Percentiles rank a stretch among this genome's conserved stretches.
These are phyloP conservation scores for Eucommia ulmoides DNA, from an alignment of 257 asterid genomes.

Conservation along the genomic window DNA sequence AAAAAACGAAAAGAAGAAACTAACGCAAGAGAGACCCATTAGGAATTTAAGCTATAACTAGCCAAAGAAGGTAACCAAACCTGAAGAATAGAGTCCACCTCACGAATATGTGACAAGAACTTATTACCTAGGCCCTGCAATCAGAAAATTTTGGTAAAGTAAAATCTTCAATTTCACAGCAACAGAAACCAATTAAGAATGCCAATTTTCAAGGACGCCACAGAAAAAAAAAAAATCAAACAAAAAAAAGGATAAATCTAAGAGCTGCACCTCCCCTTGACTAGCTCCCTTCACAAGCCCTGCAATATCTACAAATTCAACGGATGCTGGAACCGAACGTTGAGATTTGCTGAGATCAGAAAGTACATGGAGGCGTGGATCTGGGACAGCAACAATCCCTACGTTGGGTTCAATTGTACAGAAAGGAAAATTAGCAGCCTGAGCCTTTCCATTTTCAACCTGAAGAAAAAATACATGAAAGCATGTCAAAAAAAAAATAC, in stretches of 20 bases:
- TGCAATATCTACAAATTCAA: constrained; percentile 95
- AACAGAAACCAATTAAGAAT: constrained; percentile 4
- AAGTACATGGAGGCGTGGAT: constrained; percentile 74
- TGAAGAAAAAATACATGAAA: constrained; percentile 19
- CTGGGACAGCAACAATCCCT: constrained; percentile 94
- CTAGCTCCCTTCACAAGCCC: constrained; percentile 99
- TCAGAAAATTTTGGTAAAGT: constrained; percentile 8
- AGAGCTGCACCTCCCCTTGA: constrained; percentile 71
- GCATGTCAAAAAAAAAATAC: too few species aligned
- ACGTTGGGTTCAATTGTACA: constrained; percentile 97
- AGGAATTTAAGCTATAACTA: background rate
- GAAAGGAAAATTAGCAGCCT: constrained; percentile 95
- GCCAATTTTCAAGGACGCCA: constrained; percentile 10
- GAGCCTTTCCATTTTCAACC: constrained; percentile 99
- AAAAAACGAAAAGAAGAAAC: too few species aligned
- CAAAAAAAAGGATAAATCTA: constrained; percentile 9
- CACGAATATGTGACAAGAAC: constrained; percentile 93
- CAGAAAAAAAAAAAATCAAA: constrained; percentile 1
- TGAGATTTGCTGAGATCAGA: constrained; percentile 83
- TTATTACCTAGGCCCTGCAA: constrained; percentile 94
- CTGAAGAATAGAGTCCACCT: constrained; percentile 96
- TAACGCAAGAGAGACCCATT: background rate
- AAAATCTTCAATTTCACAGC: background rate
- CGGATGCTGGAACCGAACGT: constrained; percentile 74
- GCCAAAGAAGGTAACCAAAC: constrained; percentile 23